phyloP scores from a whole-genome alignment of 1,139 yeast genomes.

The Candida sp. region DNA sequence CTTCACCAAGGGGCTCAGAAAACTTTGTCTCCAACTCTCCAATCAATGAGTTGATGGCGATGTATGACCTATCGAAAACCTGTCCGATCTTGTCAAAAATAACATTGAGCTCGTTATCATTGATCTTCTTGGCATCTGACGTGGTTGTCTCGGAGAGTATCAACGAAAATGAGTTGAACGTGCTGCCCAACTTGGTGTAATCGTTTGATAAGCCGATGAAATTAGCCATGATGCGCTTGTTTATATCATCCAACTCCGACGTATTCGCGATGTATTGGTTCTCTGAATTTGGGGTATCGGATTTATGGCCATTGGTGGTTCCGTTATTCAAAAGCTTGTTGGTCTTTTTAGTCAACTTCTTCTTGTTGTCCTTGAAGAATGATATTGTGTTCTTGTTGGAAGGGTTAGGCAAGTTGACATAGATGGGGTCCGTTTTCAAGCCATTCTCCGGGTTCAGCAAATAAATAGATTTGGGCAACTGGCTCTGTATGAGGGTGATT shows the following conservation, averaged over 20 bases:
- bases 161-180: slow-evolving; percentile 75
- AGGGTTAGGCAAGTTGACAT: slow-evolving; percentile 68
- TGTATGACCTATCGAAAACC: slow-evolving; percentile 73
- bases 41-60: slow-evolving; percentile 70
- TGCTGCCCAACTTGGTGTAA: slow-evolving; percentile 70
- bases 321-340: slow-evolving; percentile 22
- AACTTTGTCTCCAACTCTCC: slow-evolving; percentile 72
- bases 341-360: slow-evolving; percentile 32
- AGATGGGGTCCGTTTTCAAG: slow-evolving; percentile 58
- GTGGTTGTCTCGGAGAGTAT: slow-evolving; percentile 41
- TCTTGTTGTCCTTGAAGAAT: slow-evolving; percentile 38
- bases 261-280: slow-evolving; percentile 28
- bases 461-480: slow-evolving; percentile 47
- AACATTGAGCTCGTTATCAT: slow-evolving; percentile 40
- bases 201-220: slow-evolving; percentile 69
- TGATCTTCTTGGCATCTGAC: slow-evolving; percentile 3
- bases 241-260: slow-evolving; percentile 64
- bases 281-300: slow-evolving; percentile 2
- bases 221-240: slow-evolving; percentile 66
- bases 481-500: slow-evolving; percentile 39
- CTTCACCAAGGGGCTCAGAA: slow-evolving; percentile 85
- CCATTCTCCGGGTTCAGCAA: slow-evolving; percentile 62
- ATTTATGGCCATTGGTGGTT: slow-evolving; percentile 5
- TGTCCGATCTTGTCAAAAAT: slow-evolving; percentile 75
- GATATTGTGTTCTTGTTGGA: slow-evolving; percentile 37